phyloP scores from a whole-genome alignment of 495 filamentous ascomycete genomes.

The Aspergillus sclerotiicarbonarius region DNA sequence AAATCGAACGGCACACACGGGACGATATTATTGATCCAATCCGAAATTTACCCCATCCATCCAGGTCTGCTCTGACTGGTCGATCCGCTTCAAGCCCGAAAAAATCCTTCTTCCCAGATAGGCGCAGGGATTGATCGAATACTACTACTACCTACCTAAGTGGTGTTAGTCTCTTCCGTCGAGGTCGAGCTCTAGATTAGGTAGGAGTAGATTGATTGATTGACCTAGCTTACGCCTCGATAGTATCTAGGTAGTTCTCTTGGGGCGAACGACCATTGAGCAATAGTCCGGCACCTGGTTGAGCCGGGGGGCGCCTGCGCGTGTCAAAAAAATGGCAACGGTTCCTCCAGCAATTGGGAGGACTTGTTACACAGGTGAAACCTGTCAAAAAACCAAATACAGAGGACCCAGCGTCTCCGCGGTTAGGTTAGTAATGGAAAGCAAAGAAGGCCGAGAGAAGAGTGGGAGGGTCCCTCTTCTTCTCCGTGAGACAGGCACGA shows the following conservation, averaged over 20 bases:
- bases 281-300: not conserved
- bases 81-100: not conserved
- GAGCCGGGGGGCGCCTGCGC: too few relatives aligned
- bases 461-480: constrained; percentile 12
- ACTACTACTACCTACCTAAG: not conserved
- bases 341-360: constrained; percentile 5
- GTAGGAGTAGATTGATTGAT: not conserved
- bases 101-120: constrained; percentile 11
- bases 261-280: not conserved
- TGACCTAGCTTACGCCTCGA: not conserved
- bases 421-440: constrained; percentile 6
- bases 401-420: constrained; percentile 1
- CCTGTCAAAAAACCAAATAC: constrained; percentile 17
- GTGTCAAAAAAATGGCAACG: constrained; percentile 4
- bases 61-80: not conserved
- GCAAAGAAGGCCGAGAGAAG: constrained; percentile 4
- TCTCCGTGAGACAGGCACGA: constrained; percentile 32
- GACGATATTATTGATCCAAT: constrained; percentile 6
- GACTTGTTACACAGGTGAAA: constrained; percentile 15
- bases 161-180: not conserved
- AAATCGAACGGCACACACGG: constrained; percentile 21
- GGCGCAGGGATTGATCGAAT: not conserved
- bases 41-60: not conserved
- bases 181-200: not conserved
- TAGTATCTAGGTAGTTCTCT: not conserved